phyloP scores from a whole-genome alignment of 2,329 filamentous ascomycete species.

The Fusarium clavum region DNA sequence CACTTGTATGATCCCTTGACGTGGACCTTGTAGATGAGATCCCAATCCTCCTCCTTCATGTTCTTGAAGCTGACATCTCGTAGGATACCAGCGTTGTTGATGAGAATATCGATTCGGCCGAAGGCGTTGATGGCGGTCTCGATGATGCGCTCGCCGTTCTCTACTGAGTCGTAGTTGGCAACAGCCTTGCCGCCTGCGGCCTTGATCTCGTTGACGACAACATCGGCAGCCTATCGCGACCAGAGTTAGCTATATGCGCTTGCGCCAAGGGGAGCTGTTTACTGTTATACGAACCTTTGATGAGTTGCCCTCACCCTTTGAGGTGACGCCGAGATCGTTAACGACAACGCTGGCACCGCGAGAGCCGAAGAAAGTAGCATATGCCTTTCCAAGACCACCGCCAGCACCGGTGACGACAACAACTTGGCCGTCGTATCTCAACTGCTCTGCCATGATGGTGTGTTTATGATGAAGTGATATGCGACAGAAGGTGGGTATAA shows the following conservation, averaged over 20 bases:
- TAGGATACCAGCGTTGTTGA: constrained; percentile 98
- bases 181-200: constrained; percentile 93
- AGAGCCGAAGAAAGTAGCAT: constrained; percentile 89
- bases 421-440: constrained; percentile 87
- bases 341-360: constrained; percentile 95
- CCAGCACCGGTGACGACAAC: constrained; percentile 86
- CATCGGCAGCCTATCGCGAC: constrained; percentile 76
- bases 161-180: constrained; percentile 96
- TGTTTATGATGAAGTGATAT: constrained; percentile 31
- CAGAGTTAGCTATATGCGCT: constrained; percentile 40
- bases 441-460: constrained; percentile 69
- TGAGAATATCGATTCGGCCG: constrained; percentile 90
- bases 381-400: constrained; percentile 82
- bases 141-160: constrained; percentile 94
- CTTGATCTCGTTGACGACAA: constrained; percentile 85
- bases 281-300: constrained; percentile 73
- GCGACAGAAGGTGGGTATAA: constrained; percentile 21
- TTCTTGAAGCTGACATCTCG: constrained; percentile 98
- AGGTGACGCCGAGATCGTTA: constrained; percentile 93
- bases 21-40: constrained; percentile 92
- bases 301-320: constrained; percentile 91
- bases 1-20: constrained; percentile 96
- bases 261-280: constrained; percentile 1
- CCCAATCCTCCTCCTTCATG: constrained; percentile 97
- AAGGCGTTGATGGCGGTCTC: constrained; percentile 84